Base-by-base conservation (phyloP, 2,329 filamentous ascomycete genomes). In the Talaromyces atroroseus region DNA sequence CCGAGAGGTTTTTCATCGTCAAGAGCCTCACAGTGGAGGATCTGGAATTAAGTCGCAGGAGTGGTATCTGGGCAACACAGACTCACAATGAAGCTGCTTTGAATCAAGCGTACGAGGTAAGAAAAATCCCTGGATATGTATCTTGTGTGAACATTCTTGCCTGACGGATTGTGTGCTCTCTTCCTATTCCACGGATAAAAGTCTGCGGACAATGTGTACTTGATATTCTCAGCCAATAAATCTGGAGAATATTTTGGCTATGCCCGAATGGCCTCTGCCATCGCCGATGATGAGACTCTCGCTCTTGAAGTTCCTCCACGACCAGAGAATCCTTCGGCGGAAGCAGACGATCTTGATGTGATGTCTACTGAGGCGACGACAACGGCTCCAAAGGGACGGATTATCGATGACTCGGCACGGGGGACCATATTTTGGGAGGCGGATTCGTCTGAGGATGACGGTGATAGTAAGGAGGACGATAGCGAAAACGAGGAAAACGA, bases 371-470 rank as follows among this genome's bases (percentile, higher is more conserved):
- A 87, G 57, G 85, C 89, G 18, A 95, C 88, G 0, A 85, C 89
- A 49, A 86, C 81, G 52, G 87, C 88, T 2, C 92, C 92, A 0
- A 87, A 82, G 65, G 92, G 92, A 23, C 85, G 86, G 54, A 95
- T 97, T 58, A 92, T 96, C 48, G 90, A 96, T 65, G 92, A 97
- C 68, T 92, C 89, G 3, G 88, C 90, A 0, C 82, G 92, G n/a
- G 92, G 92, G 0, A 96, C 92, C 0, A 96, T 96, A 42, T 97
- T 97, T 66, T 97, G 92, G 92, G 92, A 97, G 70, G 86, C 87
- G 6, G 87, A 92, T 50, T 72, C 78, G 32, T 82, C 83, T 0
- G 84, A 85, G 1, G 66, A 69, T 11, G 75, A 76, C 18, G 67
- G 65, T 11, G 67, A 67, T 5, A 68, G 34, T 16, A 42, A 53